phyloP scores from a whole-genome alignment of 768 basidiomycete genomes.

The Ramaria rubella region DNA sequence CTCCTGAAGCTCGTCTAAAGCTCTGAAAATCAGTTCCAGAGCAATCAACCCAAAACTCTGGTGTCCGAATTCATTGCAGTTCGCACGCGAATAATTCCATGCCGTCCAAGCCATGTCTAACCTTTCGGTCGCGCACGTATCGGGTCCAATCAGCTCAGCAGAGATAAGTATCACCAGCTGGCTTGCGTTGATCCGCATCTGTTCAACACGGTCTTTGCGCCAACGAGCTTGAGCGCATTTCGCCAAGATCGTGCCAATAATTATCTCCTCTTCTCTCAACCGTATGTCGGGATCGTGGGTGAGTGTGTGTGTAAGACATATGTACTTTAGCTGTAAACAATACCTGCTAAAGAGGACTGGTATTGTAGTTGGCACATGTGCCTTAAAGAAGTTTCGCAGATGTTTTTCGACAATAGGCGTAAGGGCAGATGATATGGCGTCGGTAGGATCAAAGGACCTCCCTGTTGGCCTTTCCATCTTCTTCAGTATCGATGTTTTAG shows the following conservation, averaged over 20 bases:
- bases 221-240: constrained; percentile 58
- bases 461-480: background rate
- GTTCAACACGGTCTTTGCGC: constrained; percentile 50
- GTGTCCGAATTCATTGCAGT: constrained; percentile 23
- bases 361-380: background rate
- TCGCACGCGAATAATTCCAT: constrained; percentile 50
- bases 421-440: background rate
- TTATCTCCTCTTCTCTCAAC: constrained; percentile 67
- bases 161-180: constrained; percentile 48
- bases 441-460: background rate
- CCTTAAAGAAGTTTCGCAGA: background rate
- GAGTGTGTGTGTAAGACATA: constrained; percentile 60
- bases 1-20: constrained; percentile 31
- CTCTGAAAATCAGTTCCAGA: constrained; percentile 52
- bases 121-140: constrained; percentile 20
- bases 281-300: constrained; percentile 47
- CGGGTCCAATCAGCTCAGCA: constrained; percentile 23
- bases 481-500: background rate
- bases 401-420: background rate
- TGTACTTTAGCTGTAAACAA: constrained; percentile 60
- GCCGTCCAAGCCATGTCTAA: constrained; percentile 56
- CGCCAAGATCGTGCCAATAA: constrained; percentile 67
- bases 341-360: constrained; percentile 43
- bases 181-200: constrained; percentile 54
- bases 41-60: constrained; percentile 67